These are phyloP conservation scores for Chaetomium strumarium DNA, from an alignment of 2,329 filamentous ascomycete genomes.

Conservation along the genomic window DNA sequence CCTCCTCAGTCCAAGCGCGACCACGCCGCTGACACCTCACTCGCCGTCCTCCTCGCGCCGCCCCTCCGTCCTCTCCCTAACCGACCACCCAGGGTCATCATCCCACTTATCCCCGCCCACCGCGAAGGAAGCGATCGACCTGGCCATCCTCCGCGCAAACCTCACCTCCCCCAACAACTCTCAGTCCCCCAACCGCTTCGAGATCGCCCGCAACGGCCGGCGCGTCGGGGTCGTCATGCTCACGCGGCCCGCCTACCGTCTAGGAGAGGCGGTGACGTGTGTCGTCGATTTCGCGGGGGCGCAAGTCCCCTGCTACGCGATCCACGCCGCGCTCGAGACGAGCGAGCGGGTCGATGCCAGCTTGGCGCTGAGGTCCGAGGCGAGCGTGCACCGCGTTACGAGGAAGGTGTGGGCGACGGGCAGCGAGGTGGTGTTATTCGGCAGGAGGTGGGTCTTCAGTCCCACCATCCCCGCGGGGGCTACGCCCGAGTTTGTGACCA, in stretches of 20 bases:
- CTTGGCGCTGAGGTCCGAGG: conserved; percentile 76
- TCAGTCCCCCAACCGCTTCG: conserved; percentile 82
- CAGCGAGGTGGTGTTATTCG: conserved; percentile 78
- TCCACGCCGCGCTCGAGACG: conserved; percentile 80
- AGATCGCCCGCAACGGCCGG: conserved; percentile 87
- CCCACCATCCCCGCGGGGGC: conserved; percentile 77
- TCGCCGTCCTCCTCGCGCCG: conserved; percentile 41
- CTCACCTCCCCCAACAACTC: conserved; percentile 41
- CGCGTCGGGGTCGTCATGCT: conserved; percentile 88
- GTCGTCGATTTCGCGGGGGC: conserved; percentile 77
- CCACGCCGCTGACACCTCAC: conserved; percentile 33
- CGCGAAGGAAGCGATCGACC: conserved; percentile 81
- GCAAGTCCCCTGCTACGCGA: conserved; percentile 76
- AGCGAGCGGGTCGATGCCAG: conserved; percentile 74
- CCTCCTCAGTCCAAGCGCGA: conserved; percentile 66
- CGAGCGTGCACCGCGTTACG: conserved; percentile 81
- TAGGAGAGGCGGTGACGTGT: conserved; percentile 81
- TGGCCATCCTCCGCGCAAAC: conserved; percentile 82
- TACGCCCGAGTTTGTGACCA: conserved; percentile 89
- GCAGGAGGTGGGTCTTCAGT: conserved; percentile 70
- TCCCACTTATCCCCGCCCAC: conserved; percentile 44
- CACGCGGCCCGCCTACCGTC: conserved; percentile 77
- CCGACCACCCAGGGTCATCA: conserved; percentile 11
- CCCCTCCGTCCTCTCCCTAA: conserved; percentile 36
- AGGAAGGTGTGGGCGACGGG: conserved; percentile 71